phyloP scores from a whole-genome alignment of 106 monocot genomes.

The Ottelia alismoides region DNA sequence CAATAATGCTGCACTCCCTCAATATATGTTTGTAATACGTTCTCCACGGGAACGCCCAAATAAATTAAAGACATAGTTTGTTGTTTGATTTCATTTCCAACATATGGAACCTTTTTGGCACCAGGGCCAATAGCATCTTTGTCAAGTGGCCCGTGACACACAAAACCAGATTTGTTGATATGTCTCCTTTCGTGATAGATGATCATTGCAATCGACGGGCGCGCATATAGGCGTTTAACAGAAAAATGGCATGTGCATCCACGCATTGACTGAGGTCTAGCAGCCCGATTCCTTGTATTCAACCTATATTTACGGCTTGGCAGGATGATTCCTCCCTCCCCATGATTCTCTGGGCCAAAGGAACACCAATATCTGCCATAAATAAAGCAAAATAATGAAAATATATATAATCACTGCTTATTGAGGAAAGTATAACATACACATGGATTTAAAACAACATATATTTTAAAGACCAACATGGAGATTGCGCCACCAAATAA shows the following conservation, averaged over 20 bases:
- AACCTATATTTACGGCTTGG: slow-evolving; percentile 78
- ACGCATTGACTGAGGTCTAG: slow-evolving; percentile 94
- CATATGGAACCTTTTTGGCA: slow-evolving; percentile 78
- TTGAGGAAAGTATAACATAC: no score
- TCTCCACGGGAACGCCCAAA: slow-evolving; percentile 88
- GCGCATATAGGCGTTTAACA: slow-evolving; percentile 67
- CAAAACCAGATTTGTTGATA: slow-evolving; percentile 85
- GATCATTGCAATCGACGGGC: slow-evolving; percentile 76
- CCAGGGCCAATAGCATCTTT: slow-evolving; percentile 86
- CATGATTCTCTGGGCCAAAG: slow-evolving; percentile 98
- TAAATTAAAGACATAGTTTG: slow-evolving; percentile 93
- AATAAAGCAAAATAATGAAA: no score
- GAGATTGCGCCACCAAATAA: no score
- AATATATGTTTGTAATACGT: slow-evolving; percentile 84
- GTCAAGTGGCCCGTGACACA: slow-evolving; percentile 95
- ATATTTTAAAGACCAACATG: no score
- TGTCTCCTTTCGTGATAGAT: slow-evolving; percentile 89
- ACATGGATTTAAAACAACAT: no score
- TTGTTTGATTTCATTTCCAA: slow-evolving; percentile 82
- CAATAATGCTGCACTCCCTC: slow-evolving; percentile 90
- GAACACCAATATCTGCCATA: slow-evolving; percentile 99
- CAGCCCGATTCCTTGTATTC: slow-evolving; percentile 94
- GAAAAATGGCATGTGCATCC: slow-evolving; percentile 95
- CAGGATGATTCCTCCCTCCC: slow-evolving; percentile 75
- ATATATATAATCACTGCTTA: no score